Percentiles rank a stretch among this genome's conserved stretches.
Conservation (phyloP, 2,329 filamentous ascomycete genomes). For the Colletotrichum melonis region DNA sequence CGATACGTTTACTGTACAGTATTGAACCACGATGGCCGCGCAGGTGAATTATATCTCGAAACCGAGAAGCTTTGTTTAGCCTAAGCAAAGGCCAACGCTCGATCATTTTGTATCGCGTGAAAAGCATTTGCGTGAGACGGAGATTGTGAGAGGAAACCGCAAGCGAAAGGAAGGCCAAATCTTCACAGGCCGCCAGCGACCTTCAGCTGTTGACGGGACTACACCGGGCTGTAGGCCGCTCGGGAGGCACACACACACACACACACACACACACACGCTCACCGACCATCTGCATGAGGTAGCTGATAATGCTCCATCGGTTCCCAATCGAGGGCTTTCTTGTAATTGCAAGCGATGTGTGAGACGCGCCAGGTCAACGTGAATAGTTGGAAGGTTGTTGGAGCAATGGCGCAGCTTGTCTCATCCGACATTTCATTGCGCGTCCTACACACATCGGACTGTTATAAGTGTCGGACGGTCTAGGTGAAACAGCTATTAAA, state of each 20-base stretch:
- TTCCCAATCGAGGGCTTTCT: neutral
- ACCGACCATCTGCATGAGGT: neutral
- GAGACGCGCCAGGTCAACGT: neutral
- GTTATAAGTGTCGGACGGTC: slow-evolving; percentile 13
- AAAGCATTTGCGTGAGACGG: neutral
- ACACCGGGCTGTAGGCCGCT: slow-evolving; percentile 1
- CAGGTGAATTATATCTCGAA: neutral
- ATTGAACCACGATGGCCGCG: neutral
- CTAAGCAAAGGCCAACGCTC: neutral
- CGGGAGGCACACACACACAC: neutral
- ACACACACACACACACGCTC: neutral
- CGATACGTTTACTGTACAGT: neutral
- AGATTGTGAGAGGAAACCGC: neutral
- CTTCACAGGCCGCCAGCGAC: neutral
- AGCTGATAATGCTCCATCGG: neutral
- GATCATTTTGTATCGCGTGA: neutral
- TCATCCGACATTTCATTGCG: slow-evolving; percentile 23
- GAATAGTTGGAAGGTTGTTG: slow-evolving; percentile 9
- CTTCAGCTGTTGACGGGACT: neutral
- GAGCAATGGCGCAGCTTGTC: slow-evolving; percentile 26
- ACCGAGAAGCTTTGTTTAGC: neutral
- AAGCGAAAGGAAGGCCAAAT: neutral
- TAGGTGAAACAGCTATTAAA: slow-evolving; percentile 34
- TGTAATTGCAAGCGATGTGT: neutral
- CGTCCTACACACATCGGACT: slow-evolving; percentile 10